Conservation (phyloP, 139 green algal species). For the Raphidocelis subcapitata region DNA sequence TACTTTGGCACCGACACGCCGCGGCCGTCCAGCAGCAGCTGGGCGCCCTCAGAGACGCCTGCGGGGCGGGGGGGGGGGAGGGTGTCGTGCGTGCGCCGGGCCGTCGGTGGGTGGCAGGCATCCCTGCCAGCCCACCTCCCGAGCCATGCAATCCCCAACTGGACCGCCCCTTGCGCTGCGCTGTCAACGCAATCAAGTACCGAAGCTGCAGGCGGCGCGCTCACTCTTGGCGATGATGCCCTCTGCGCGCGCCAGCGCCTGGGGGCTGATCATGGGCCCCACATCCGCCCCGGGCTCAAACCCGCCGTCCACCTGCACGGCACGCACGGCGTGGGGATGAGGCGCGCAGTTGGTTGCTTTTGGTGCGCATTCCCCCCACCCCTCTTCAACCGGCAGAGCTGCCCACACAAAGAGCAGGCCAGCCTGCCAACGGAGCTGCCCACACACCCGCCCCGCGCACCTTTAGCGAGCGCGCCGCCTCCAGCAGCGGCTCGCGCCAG, state of each 20-base stretch:
- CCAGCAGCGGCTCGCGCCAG: slow-evolving; percentile 59
- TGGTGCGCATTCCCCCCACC: neutral
- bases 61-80: neutral
- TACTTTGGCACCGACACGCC: slow-evolving; percentile 65
- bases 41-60: slow-evolving; percentile 50
- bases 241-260: slow-evolving; percentile 65
- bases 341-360: neutral
- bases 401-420: no score
- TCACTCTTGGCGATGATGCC: neutral
- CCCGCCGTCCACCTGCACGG: slow-evolving; percentile 68
- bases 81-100: no score
- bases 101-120: no score
- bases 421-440: no score
- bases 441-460: no score
- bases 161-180: no score
- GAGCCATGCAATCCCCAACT: no score
- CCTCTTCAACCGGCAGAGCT: no score
- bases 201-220: neutral
- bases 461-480: slow-evolving; percentile 71
- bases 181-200: no score
- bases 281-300: slow-evolving; percentile 80
- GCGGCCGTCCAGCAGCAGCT: slow-evolving; percentile 76
- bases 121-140: no score
- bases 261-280: slow-evolving; percentile 83
- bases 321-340: neutral